phyloP scores from a whole-genome alignment of 2,329 filamentous ascomycete genomes.

The Colletotrichum sidae region DNA sequence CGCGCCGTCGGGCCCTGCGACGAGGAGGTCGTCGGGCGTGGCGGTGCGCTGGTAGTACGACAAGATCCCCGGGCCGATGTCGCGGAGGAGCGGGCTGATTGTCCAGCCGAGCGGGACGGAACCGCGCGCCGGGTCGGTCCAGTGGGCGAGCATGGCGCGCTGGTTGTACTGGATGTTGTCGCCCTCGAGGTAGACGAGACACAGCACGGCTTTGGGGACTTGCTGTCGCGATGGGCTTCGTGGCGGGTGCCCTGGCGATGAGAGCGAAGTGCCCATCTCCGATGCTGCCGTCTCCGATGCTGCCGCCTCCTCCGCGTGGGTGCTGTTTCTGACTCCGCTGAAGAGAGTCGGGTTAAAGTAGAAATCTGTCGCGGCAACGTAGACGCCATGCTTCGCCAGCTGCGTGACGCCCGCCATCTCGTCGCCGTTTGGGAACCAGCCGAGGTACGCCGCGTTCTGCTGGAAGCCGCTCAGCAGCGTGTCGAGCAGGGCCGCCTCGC shows the following conservation, averaged over 20 bases:
- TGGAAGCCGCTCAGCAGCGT: constrained; percentile 11
- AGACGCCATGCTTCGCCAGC: constrained; percentile 13
- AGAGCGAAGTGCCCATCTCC: too few relatives aligned
- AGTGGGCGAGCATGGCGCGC: constrained; percentile 21
- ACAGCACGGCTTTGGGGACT: constrained; percentile 1
- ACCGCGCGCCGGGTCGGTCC: constrained; percentile 17
- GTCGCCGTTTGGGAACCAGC: constrained; percentile 22
- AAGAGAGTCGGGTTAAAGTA: constrained; percentile 25
- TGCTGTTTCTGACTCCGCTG: constrained; percentile 2
- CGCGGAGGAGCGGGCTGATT: constrained; percentile 19
- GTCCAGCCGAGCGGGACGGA: constrained; percentile 24
- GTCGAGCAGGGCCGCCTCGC: constrained; percentile 14
- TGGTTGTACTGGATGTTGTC: constrained; percentile 25
- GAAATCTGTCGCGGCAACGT: constrained; percentile 15
- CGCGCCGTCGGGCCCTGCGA: constrained; percentile 20
- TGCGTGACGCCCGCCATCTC: constrained; percentile 24
- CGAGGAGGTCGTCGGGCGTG: constrained; percentile 18
- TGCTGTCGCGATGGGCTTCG: neutral
- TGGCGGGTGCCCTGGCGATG: neutral
- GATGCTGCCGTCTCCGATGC: neutral
- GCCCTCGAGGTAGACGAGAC: constrained; percentile 20
- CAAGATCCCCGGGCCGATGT: constrained; percentile 17
- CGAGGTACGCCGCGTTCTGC: constrained; percentile 17
- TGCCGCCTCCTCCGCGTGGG: neutral
- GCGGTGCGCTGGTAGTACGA: constrained; percentile 21